phyloP scores from a whole-genome alignment of 371 early-diverging fungal genomes.

The Umbelopsis sp. region DNA sequence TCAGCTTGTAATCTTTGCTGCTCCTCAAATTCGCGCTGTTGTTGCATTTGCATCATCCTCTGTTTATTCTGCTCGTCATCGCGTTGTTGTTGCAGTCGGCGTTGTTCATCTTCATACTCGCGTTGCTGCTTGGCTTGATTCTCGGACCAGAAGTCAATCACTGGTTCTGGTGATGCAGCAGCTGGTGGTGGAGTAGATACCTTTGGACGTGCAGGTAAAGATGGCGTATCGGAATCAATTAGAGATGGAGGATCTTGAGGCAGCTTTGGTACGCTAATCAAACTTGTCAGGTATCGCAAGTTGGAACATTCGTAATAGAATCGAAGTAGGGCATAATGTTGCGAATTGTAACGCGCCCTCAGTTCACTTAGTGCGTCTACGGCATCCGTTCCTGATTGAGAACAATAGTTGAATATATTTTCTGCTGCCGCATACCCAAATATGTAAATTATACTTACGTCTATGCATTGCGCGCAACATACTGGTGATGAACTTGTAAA shows the following conservation, averaged over 20 bases:
- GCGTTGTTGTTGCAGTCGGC: slow-evolving; percentile 61
- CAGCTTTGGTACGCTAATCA: slow-evolving; percentile 90
- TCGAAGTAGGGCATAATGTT: slow-evolving; percentile 83
- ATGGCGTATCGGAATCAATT: slow-evolving; percentile 52
- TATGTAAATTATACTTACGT: slow-evolving; percentile 55
- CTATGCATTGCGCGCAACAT: slow-evolving; percentile 97
- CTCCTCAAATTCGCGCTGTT: slow-evolving; percentile 75
- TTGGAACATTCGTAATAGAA: slow-evolving; percentile 93
- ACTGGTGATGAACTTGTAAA: slow-evolving; percentile 92
- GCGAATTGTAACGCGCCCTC: slow-evolving; percentile 81
- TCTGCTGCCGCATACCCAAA: too few species aligned
- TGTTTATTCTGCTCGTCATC: slow-evolving; percentile 64
- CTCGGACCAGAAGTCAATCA: slow-evolving; percentile 64
- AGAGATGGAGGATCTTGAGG: slow-evolving; percentile 78
- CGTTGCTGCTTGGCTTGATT: slow-evolving; percentile 72
- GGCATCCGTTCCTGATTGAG: slow-evolving; percentile 58
- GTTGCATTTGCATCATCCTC: slow-evolving; percentile 63
- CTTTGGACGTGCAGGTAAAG: slow-evolving; percentile 33
- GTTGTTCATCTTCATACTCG: slow-evolving; percentile 75
- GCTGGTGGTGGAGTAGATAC: slow-evolving; percentile 46
- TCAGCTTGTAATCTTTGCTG: slow-evolving; percentile 71
- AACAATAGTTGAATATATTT: neutral
- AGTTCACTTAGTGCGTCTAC: slow-evolving; percentile 90
- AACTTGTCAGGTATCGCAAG: slow-evolving; percentile 88
- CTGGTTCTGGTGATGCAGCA: slow-evolving; percentile 64